phyloP scores from a whole-genome alignment of 495 filamentous ascomycete species.

The Aspergillus affinis region DNA sequence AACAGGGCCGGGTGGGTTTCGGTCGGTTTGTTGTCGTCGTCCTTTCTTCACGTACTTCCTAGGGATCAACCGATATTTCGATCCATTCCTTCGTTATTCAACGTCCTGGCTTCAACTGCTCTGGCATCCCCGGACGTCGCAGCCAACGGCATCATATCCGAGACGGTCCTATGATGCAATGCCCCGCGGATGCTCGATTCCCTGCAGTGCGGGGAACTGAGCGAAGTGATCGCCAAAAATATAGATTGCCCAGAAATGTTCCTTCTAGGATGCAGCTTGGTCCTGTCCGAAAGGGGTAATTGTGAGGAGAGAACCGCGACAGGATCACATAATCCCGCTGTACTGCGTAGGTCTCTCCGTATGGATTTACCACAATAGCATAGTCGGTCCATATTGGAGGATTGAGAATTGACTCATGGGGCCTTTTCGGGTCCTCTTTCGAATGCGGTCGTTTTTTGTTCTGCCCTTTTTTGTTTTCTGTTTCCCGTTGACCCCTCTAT shows the following conservation, averaged over 20 bases:
- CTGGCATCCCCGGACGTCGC: not conserved
- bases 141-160: not conserved
- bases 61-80: constrained; percentile 8
- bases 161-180: constrained; percentile 13
- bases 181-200: constrained; percentile 27
- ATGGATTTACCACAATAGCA: not conserved
- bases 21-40: not conserved
- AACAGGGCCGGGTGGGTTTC: constrained; percentile 12
- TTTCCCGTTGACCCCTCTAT: constrained; percentile 2
- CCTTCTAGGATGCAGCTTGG: not conserved
- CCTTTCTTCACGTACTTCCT: not conserved
- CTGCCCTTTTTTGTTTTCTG: constrained; percentile 4
- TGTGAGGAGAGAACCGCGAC: not conserved
- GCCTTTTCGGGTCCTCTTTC: not conserved
- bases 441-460: constrained; percentile 6
- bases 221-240: too few relatives aligned
- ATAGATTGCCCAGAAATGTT: constrained; percentile 3
- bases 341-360: not conserved
- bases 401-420: not conserved
- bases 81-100: not conserved
- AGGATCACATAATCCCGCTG: too few relatives aligned
- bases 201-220: constrained; percentile 22
- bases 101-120: not conserved
- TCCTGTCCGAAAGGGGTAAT: not conserved
- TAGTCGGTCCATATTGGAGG: not conserved